These are phyloP conservation scores for Gossypium davidsonii DNA, from an alignment of 441 rosid genomes.

Conservation along the genomic window DNA sequence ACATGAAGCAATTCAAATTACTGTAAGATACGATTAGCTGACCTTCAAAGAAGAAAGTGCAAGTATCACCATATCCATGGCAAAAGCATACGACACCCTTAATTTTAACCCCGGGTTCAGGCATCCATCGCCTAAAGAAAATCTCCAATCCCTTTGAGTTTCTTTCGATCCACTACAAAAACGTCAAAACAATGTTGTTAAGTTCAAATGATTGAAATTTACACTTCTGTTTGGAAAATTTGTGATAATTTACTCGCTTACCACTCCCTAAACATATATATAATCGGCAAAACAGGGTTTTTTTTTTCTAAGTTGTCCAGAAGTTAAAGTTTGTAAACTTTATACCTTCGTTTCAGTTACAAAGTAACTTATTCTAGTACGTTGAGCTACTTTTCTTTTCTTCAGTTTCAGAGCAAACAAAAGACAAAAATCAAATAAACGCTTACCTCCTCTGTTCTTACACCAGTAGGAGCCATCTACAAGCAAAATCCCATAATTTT, in stretches of 20 bases:
- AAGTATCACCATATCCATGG: conserved; percentile 96
- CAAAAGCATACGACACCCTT: conserved; percentile 70
- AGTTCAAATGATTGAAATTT: background rate
- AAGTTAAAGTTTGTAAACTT: background rate
- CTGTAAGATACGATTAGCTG: conserved; percentile 18
- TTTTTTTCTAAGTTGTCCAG: background rate
- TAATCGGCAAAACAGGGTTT: background rate
- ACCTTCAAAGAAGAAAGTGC: conserved; percentile 99
- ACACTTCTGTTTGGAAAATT: background rate
- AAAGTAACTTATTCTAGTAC: background rate
- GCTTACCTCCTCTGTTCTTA: conserved; percentile 71
- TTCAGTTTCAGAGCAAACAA: conserved; percentile 1
- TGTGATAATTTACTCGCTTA: background rate
- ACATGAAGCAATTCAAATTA: background rate
- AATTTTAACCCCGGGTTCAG: conserved; percentile 42
- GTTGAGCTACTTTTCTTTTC: background rate
- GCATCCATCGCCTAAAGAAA: conserved; percentile 83
- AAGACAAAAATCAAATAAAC: background rate
- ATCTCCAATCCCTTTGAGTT: conserved; percentile 65
- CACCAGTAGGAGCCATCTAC: conserved; percentile 69
- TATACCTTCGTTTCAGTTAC: background rate
- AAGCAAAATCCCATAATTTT: conserved; percentile 10
- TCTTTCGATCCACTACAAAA: conserved; percentile 66
- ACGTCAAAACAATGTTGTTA: conserved; percentile 4
- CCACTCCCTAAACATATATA: background rate